Conservation (phyloP, 495 filamentous ascomycete genomes). For the Pyrenopolyporus hunteri region DNA sequence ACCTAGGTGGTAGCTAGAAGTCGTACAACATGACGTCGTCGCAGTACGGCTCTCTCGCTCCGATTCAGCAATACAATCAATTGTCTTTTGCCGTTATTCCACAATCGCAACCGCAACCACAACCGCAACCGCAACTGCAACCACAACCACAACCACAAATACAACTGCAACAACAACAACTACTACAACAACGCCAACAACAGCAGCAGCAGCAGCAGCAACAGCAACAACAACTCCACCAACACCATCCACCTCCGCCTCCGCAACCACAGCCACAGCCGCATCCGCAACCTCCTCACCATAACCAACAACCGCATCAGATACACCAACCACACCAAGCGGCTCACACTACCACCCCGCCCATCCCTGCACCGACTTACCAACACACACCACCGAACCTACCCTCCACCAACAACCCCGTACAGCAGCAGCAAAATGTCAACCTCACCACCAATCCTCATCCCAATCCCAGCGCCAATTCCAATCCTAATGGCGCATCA, state of each 20-base stretch:
- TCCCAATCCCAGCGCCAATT: background rate
- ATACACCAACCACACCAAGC: slow-evolving; percentile 12
- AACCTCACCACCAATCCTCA: too few species aligned
- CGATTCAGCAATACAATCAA: slow-evolving; percentile 37
- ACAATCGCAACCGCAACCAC: slow-evolving; percentile 11
- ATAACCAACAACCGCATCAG: slow-evolving; percentile 8
- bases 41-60: slow-evolving; percentile 27
- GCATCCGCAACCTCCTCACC: background rate
- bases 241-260: background rate
- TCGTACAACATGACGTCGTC: slow-evolving; percentile 26
- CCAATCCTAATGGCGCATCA: background rate
- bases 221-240: background rate
- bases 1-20: background rate
- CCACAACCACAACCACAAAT: slow-evolving; percentile 1
- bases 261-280: slow-evolving; percentile 9
- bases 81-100: slow-evolving; percentile 20
- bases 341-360: background rate
- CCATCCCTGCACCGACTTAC: slow-evolving; percentile 3
- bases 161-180: background rate
- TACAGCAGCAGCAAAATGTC: slow-evolving; percentile 10
- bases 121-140: slow-evolving; percentile 26
- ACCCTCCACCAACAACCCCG: slow-evolving; percentile 11
- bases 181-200: background rate
- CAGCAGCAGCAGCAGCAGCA: slow-evolving; percentile 9
- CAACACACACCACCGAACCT: slow-evolving; percentile 8